Base-by-base conservation (phyloP, 495 filamentous ascomycete genomes). In the Aspergillus biplanus region DNA sequence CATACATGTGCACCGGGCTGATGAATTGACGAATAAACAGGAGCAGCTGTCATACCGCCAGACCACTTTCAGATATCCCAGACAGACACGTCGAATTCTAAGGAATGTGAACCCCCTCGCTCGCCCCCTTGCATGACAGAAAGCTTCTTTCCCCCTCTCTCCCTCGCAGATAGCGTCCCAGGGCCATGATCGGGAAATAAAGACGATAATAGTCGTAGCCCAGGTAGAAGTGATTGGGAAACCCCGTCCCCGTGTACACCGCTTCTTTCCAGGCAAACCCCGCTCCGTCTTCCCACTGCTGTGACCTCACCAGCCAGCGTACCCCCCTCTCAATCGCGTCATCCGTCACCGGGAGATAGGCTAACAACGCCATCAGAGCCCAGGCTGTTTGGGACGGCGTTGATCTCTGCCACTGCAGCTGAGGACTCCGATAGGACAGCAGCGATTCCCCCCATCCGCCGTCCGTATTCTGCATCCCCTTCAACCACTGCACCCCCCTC, bases 161-260 rank as follows among this genome's bases (percentile, higher is more conserved):
- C 39, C 47, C 9, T 31, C 47, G 16, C 37, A 58, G n/a, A 50
- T 74, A 80, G 37, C 72, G 64, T 0, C 72, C 71, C 56, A 80
- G 50, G 0, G 77, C 78, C 72, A 77, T 78, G 49, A 79, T 69
- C 7, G 78, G 73, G 49, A 80, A 80, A 39, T 72, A 75, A 63
- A 77, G 78, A 1, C 54, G 37, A 56, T 80, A 80, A 12, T 69
- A 64, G 2, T 46, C 11, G 61, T 79, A 80, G 2, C 71, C 65
- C 27, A 79, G 7, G 37, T 76, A 80, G 18, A 77, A 67, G 39
- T 59, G 49, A 1, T 66, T 67, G 0, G 78, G 78, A 56, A 80
- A 78, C 4, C 71, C 78, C 5, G 69, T 72, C 7, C 65, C 78
- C 8, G 75, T 76, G 49, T 72, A 77, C 7, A 33, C 31, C 0